Conservation (phyloP, 495 filamentous ascomycete species). For the Xylaria castorea region DNA sequence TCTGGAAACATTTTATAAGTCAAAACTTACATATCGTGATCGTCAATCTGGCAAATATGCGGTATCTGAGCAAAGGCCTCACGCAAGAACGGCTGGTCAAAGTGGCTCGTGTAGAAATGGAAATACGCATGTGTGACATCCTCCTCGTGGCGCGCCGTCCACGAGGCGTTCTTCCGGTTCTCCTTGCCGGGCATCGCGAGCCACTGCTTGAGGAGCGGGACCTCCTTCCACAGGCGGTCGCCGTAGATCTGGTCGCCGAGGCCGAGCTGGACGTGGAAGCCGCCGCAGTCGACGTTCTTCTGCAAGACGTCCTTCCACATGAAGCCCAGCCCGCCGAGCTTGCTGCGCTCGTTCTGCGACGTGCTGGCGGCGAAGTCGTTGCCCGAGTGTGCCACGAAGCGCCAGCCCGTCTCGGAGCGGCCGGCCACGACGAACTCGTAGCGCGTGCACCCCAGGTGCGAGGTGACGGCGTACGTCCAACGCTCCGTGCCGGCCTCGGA, state of each 20-base stretch:
- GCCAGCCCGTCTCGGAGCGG: slow-evolving; percentile 87
- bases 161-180: slow-evolving; percentile 83
- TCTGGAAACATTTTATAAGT: background rate
- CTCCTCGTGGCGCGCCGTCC: slow-evolving; percentile 93
- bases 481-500: slow-evolving; percentile 77
- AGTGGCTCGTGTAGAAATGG: slow-evolving; percentile 97
- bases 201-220: slow-evolving; percentile 92
- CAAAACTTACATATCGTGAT: slow-evolving; percentile 91
- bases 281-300: slow-evolving; percentile 94
- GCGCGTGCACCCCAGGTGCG: slow-evolving; percentile 91
- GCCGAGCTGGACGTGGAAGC: slow-evolving; percentile 92
- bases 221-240: slow-evolving; percentile 94
- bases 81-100: slow-evolving; percentile 90
- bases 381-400: slow-evolving; percentile 94
- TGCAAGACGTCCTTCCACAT: slow-evolving; percentile 99
- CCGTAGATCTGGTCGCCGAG: slow-evolving; percentile 96
- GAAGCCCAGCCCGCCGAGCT: slow-evolving; percentile 84
- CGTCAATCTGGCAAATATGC: slow-evolving; percentile 89
- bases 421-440: slow-evolving; percentile 99
- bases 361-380: slow-evolving; percentile 94
- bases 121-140: slow-evolving; percentile 96
- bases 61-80: slow-evolving; percentile 98
- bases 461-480: slow-evolving; percentile 99
- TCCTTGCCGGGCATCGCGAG: slow-evolving; percentile 88
- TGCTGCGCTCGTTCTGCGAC: slow-evolving; percentile 80